Conservation (phyloP, 352 stramenopile genomes). For the Thalassiosira oceanica region DNA sequence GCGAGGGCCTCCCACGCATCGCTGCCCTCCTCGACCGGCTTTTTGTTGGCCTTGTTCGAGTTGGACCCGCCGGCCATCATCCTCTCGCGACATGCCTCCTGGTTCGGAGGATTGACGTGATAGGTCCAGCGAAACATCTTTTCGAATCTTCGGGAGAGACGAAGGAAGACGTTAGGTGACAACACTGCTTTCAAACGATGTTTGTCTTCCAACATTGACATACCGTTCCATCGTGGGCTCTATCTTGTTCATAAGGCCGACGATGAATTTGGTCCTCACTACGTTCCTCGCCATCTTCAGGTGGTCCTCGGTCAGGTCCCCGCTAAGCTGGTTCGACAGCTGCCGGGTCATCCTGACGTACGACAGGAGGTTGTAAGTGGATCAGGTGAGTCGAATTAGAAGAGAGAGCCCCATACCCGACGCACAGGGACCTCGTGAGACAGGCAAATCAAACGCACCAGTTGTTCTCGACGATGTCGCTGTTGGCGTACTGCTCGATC, state of each 20-base stretch:
- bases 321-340: conserved; percentile 43
- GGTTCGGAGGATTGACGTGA: conserved; percentile 55
- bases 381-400: too few species aligned
- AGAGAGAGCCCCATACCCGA: too few species aligned
- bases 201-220: too few species aligned
- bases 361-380: too few species aligned
- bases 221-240: conserved; percentile 46
- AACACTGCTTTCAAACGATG: too few species aligned
- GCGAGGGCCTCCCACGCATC: conserved; percentile 43
- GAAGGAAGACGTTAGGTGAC: too few species aligned
- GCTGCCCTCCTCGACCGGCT: conserved; percentile 32
- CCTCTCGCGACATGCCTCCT: conserved; percentile 50
- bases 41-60: conserved; percentile 59
- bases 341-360: conserved; percentile 54
- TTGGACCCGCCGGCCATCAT: conserved; percentile 54
- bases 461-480: conserved; percentile 55
- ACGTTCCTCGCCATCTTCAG: conserved; percentile 49
- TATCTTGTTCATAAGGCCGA: conserved; percentile 52
- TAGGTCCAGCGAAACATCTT: conserved; percentile 64
- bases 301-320: conserved; percentile 44
- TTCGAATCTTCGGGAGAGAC: too few species aligned
- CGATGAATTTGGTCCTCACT: conserved; percentile 43
- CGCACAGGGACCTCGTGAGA: too few species aligned
- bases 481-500: conserved; percentile 52
- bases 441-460: too few species aligned